These are phyloP conservation scores for Sporisorium graminicola DNA, from an alignment of 1,284 basidiomycete species.

Conservation along the genomic window DNA sequence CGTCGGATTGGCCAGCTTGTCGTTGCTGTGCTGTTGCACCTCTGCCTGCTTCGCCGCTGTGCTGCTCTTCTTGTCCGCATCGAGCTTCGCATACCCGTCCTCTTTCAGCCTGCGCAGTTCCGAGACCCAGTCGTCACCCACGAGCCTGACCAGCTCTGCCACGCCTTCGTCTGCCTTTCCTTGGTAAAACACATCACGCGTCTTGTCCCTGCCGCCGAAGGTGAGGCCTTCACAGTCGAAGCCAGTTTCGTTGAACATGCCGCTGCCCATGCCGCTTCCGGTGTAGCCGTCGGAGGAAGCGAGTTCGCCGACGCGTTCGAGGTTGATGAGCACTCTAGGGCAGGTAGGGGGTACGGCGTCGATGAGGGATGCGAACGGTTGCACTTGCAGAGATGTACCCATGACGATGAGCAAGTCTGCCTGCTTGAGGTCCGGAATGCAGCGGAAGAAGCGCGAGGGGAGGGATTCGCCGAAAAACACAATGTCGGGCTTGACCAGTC, in stretches of 20 bases:
- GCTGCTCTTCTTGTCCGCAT: conserved; percentile 9
- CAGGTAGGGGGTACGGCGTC: conserved; percentile 70
- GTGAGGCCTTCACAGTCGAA: conserved; percentile 65
- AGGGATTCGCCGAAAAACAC: conserved; percentile 69
- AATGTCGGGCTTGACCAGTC: conserved; percentile 68
- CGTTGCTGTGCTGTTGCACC: not conserved
- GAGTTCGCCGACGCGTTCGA: conserved; percentile 73
- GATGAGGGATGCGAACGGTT: conserved; percentile 74
- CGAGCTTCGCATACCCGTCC: conserved; percentile 25
- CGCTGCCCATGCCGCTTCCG: conserved; percentile 65
- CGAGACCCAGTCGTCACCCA: conserved; percentile 55
- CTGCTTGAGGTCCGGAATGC: conserved; percentile 70
- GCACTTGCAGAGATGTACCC: conserved; percentile 85
- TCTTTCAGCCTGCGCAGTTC: conserved; percentile 32
- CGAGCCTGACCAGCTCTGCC: conserved; percentile 40
- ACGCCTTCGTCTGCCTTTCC: conserved; percentile 63
- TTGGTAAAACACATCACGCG: conserved; percentile 60
- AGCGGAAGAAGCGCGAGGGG: conserved; percentile 63
- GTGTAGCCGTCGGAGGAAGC: conserved; percentile 70
- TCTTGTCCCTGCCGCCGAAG: conserved; percentile 32
- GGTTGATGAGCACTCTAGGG: conserved; percentile 74
- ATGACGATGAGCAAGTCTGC: conserved; percentile 91
- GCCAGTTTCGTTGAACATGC: conserved; percentile 48
- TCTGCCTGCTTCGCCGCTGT: not conserved
- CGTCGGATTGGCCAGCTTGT: conserved; percentile 18